phyloP scores from a whole-genome alignment of 2,329 filamentous ascomycete genomes.

The Alternaria metachromatica region DNA sequence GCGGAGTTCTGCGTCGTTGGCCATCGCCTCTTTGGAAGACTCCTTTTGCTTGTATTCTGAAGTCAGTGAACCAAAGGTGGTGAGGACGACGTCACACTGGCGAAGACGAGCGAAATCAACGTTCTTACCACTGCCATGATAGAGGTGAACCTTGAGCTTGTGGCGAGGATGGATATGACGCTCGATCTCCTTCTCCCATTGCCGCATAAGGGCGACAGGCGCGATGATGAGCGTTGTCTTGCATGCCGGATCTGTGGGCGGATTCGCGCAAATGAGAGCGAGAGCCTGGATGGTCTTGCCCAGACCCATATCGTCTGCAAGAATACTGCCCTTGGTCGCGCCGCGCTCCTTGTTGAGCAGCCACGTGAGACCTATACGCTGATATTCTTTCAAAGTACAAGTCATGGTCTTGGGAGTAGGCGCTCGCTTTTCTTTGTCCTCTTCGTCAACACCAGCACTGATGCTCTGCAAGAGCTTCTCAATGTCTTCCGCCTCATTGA shows the following conservation, averaged over 20 bases:
- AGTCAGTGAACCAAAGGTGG: constrained; percentile 76
- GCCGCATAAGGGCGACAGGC: constrained; percentile 78
- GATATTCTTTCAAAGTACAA: constrained; percentile 77
- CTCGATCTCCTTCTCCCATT: constrained; percentile 83
- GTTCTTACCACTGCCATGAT: constrained; percentile 68
- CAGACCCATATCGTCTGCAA: constrained; percentile 71
- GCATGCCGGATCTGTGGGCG: constrained; percentile 62
- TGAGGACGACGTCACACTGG: constrained; percentile 75
- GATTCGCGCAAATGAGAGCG: constrained; percentile 74
- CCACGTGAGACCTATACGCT: constrained; percentile 79
- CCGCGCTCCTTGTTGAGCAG: constrained; percentile 76
- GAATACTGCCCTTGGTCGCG: constrained; percentile 74
- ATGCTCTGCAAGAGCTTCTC: constrained; percentile 44
- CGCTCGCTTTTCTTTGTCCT: constrained; percentile 63
- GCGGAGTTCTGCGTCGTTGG: constrained; percentile 52
- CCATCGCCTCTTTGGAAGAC: constrained; percentile 56
- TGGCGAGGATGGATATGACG: constrained; percentile 69
- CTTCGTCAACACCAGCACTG: constrained; percentile 28
- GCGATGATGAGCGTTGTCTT: constrained; percentile 85
- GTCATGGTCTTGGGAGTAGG: constrained; percentile 73
- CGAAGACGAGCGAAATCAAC: constrained; percentile 65
- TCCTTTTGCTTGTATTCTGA: constrained; percentile 70
- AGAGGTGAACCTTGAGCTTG: constrained; percentile 69
- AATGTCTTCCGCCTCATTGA: constrained; percentile 30
- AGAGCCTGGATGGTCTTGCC: constrained; percentile 80